These are phyloP conservation scores for Lentinula aciculospora DNA, from an alignment of 768 basidiomycete genomes.

Conservation along the genomic window DNA sequence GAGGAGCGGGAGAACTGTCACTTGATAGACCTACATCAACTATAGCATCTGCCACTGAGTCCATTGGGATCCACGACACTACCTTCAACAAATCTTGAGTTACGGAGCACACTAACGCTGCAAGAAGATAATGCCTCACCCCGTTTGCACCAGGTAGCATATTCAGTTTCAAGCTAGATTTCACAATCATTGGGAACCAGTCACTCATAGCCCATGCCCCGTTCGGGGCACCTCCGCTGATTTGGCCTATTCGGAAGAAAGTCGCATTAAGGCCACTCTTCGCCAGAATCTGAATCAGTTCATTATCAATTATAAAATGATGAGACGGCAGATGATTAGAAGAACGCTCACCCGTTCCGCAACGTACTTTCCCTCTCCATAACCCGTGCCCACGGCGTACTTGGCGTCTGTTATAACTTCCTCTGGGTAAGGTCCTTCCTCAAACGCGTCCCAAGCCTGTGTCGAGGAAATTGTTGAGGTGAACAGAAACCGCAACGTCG, in stretches of 20 bases:
- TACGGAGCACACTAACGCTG: background rate
- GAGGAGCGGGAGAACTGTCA: conserved; percentile 11
- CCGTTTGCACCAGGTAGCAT: conserved; percentile 22
- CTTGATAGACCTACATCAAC: conserved; percentile 20
- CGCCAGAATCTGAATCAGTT: conserved; percentile 24
- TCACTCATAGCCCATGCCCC: conserved; percentile 40
- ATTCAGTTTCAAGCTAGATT: conserved; percentile 24
- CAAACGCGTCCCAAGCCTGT: conserved; percentile 21
- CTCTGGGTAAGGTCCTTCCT: conserved; percentile 27
- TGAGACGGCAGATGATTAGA: background rate
- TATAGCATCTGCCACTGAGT: conserved; percentile 28
- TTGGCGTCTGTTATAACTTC: conserved; percentile 23
- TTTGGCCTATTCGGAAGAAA: conserved; percentile 40
- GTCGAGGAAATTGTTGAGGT: conserved; percentile 34
- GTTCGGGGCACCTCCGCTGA: conserved; percentile 29
- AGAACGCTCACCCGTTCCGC: conserved; percentile 26
- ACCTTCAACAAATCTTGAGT: conserved; percentile 14
- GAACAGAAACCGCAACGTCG: conserved; percentile 28
- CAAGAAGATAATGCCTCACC: conserved; percentile 19
- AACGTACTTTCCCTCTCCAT: conserved; percentile 41
- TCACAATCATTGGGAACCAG: conserved; percentile 41
- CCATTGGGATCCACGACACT: conserved; percentile 38
- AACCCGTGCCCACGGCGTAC: conserved; percentile 34
- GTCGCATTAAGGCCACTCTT: conserved; percentile 29
- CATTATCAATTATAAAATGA: background rate